Evolutionary conservation across 2,329 filamentous ascomycete species (phyloP), one percentile per base, ranked within the genome.

Genomic region (Pestalotiopsis sp.): DNA sequence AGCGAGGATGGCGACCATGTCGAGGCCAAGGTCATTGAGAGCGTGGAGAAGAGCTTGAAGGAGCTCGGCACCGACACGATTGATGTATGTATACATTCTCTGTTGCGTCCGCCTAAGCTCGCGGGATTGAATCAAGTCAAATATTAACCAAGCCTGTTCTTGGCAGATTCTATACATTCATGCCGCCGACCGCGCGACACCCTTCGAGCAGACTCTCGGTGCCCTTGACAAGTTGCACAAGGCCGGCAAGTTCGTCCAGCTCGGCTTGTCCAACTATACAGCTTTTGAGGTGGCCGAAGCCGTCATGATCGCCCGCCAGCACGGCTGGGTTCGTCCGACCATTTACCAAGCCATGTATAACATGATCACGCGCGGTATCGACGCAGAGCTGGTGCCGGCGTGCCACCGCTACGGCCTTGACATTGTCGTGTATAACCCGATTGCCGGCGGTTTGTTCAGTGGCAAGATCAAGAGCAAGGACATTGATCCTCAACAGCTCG

Each of bases 261-360:
- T 97, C 13, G 94, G 93, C 1, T 81, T 98, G 69, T 92, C 89
- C 74, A 97, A 97, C 82, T 97, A 91, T 78, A 93, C 94, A 0
- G 91, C 94, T 0, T 96, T 92, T 77, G 94, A 97, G 78, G 92
- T 97, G 11, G 94, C 94, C 0, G 94, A 97, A 81, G 88, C 97
- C 11, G 91, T 92, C 68, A 88, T 93, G 79, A 91, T 90, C 52
- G 95, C 92, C 84, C 91, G 91, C 74, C 89, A 92, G 81, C 91
- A 93, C 75, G 88, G 88, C 70, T 97, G 93, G 93, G 92, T 97
- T 17, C 88, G 91, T 52, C 94, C 94, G 1, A 94, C 92, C 0
- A 89, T 97, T 68, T 97, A 93, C 80, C 93, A 96, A 80, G 94
- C 87, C 74, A 95, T 97, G 92, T 95, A 95, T 81, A 95, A 95